Percentiles rank a stretch among this genome's conserved stretches.
Conservation (phyloP, 371 early-diverging fungal genomes). For the Amoeboaphelidium occidentale region DNA sequence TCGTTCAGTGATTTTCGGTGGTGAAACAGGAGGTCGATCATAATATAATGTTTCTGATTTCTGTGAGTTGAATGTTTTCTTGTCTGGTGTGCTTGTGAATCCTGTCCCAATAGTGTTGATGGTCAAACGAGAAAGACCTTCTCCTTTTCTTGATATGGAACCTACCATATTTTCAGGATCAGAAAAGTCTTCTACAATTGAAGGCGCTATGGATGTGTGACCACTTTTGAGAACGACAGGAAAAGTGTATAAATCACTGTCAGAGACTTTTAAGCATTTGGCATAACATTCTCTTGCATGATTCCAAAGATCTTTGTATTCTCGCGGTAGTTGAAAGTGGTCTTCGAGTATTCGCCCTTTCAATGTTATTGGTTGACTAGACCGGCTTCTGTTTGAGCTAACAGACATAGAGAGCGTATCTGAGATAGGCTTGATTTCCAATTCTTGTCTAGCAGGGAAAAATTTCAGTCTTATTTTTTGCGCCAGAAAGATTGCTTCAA, state of each 20-base stretch:
- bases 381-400: not conserved
- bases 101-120: not conserved
- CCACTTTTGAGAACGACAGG: no score
- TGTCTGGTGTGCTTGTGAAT: not conserved
- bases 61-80: not conserved
- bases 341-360: no score
- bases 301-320: no score
- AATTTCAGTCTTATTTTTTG: not conserved
- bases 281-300: no score
- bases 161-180: no score
- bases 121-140: no score
- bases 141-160: no score
- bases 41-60: not conserved
- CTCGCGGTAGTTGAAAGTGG: no score
- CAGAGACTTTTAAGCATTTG: no score
- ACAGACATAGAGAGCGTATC: not conserved
- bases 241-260: no score
- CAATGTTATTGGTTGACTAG: not conserved
- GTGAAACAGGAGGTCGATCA: not conserved
- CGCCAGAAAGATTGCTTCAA: slow-evolving; percentile 10
- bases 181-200: no score
- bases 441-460: not conserved
- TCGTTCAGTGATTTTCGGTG: not conserved
- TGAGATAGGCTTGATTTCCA: not conserved
- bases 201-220: no score